These are phyloP conservation scores for Psilocybe azurescens DNA, from an alignment of 768 basidiomycete genomes.

Conservation along the genomic window DNA sequence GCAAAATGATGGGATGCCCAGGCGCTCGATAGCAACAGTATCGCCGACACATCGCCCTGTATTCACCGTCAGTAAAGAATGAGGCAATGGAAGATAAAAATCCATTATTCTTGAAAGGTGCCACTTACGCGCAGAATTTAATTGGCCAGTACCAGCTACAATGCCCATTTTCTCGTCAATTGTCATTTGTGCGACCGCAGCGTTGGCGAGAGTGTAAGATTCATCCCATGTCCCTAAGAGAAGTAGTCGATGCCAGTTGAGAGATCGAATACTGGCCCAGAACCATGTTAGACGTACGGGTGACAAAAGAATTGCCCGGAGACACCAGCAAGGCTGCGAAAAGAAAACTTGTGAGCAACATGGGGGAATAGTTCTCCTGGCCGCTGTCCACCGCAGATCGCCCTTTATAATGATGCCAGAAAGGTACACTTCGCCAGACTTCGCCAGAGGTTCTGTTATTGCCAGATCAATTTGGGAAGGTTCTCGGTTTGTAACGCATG, in stretches of 20 bases:
- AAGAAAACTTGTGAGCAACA: conserved; percentile 13
- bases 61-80: neutral
- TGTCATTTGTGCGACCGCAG: conserved; percentile 43
- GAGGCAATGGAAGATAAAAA: neutral
- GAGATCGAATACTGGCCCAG: neutral
- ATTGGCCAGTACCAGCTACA: conserved; percentile 50
- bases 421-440: neutral
- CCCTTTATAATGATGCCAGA: neutral
- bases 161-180: conserved; percentile 52
- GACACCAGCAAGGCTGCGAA: conserved; percentile 6
- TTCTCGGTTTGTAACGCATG: neutral
- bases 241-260: neutral
- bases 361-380: neutral
- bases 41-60: conserved; percentile 54
- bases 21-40: conserved; percentile 43
- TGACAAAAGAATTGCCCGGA: conserved; percentile 17
- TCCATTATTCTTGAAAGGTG: no score
- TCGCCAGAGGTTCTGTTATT: neutral
- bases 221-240: conserved; percentile 51
- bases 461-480: conserved; percentile 3
- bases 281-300: conserved; percentile 12
- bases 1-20: conserved; percentile 50
- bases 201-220: conserved; percentile 42
- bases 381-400: neutral
- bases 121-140: conserved; percentile 39